Evolutionary conservation across 768 basidiomycete species (phyloP).

Genomic region (Lentinula sp.): DNA sequence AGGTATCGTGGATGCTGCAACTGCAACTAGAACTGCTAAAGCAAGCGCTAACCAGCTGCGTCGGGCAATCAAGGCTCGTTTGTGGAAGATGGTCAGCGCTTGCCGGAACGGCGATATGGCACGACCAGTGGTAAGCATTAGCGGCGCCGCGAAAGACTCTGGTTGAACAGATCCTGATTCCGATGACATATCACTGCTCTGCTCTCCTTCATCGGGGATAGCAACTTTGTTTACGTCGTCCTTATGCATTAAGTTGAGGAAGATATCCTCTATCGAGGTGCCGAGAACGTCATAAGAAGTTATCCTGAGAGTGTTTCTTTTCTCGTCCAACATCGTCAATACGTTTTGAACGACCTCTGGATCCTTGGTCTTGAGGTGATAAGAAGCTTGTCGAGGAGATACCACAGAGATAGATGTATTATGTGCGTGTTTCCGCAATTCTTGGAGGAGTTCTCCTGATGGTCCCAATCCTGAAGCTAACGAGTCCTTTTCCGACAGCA

Average conservation of each 20-base stretch:
- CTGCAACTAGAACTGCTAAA: conserved; percentile 45
- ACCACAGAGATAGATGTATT: conserved; percentile 32
- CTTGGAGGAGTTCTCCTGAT: conserved; percentile 28
- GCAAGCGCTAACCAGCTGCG: conserved; percentile 65
- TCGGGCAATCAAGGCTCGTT: conserved; percentile 56
- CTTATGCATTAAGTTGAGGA: conserved; percentile 62
- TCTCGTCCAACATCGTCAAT: conserved; percentile 46
- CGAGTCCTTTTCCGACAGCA: conserved; percentile 18
- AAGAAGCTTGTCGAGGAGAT: conserved; percentile 39
- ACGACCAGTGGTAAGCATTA: conserved; percentile 47
- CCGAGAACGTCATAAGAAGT: conserved; percentile 61
- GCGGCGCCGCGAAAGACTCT: conserved; percentile 6
- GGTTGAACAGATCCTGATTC: not conserved
- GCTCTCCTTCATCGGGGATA: conserved; percentile 13
- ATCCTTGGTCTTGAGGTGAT: conserved; percentile 60
- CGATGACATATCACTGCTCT: not conserved
- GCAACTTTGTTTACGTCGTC: conserved; percentile 9
- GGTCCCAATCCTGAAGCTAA: conserved; percentile 13
- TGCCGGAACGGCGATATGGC: conserved; percentile 53
- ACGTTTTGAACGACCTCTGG: conserved; percentile 45
- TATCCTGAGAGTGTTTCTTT: conserved; percentile 26
- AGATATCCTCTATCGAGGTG: conserved; percentile 78
- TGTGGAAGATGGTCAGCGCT: conserved; percentile 68
- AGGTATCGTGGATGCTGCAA: conserved; percentile 63
- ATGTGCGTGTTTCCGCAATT: conserved; percentile 40